phyloP scores from a whole-genome alignment of 768 basidiomycete genomes.

The Mycena rebaudengoi region DNA sequence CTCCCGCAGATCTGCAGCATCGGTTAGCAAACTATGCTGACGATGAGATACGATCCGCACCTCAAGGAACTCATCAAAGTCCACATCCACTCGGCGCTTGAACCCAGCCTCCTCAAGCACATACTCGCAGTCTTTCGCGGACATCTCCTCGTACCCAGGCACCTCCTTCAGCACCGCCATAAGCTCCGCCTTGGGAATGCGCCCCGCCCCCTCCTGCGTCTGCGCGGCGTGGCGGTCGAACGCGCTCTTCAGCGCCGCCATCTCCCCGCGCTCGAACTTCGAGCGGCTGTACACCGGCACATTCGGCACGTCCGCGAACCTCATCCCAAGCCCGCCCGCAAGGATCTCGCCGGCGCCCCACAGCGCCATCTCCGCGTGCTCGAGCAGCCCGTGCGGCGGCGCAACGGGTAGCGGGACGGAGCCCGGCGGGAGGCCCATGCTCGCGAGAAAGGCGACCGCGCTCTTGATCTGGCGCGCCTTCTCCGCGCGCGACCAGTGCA shows the following conservation, averaged over 20 bases:
- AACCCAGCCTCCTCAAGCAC: conserved; percentile 83
- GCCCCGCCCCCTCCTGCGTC: conserved; percentile 40
- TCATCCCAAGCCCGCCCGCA: conserved; percentile 55
- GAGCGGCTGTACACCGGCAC: conserved; percentile 44
- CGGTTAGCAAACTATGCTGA: neutral
- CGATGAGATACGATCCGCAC: conserved; percentile 49
- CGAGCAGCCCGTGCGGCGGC: conserved; percentile 30
- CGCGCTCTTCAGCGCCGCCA: conserved; percentile 47
- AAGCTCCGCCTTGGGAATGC: conserved; percentile 50
- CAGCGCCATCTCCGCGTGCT: conserved; percentile 30
- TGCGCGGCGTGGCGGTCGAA: conserved; percentile 45
- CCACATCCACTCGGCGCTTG: conserved; percentile 59
- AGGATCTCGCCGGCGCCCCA: no score
- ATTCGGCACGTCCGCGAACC: conserved; percentile 34
- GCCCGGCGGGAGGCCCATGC: conserved; percentile 84
- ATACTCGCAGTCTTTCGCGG: conserved; percentile 72
- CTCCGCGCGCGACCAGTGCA: conserved; percentile 74
- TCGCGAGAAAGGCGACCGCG: conserved; percentile 73
- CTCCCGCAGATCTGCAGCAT: conserved; percentile 71
- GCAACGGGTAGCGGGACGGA: conserved; percentile 39
- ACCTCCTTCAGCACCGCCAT: conserved; percentile 53
- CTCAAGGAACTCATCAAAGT: conserved; percentile 90
- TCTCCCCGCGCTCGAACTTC: conserved; percentile 55
- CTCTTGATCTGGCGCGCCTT: conserved; percentile 65
- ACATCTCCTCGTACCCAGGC: conserved; percentile 67